These are phyloP conservation scores for Chrysophaeum taylorii DNA, from an alignment of 352 stramenopile genomes.

Conservation along the genomic window DNA sequence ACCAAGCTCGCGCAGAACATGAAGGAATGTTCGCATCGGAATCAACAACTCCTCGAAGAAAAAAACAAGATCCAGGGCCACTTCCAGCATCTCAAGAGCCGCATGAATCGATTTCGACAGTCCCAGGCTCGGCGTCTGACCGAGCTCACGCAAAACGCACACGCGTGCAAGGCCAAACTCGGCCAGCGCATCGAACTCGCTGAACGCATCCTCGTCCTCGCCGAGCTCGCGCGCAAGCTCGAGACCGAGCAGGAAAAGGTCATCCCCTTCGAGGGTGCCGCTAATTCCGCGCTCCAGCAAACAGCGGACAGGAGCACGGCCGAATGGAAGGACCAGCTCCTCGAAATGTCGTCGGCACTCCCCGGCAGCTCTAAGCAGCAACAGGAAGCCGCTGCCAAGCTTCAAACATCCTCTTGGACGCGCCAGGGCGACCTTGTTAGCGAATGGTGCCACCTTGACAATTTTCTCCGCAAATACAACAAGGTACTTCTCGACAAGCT, in stretches of 20 bases:
- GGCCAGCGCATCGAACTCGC: slow-evolving; percentile 52
- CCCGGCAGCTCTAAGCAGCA: too few relatives aligned
- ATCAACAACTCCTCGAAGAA: slow-evolving; percentile 70
- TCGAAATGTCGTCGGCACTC: too few relatives aligned
- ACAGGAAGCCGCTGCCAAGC: too few relatives aligned
- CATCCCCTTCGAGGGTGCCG: slow-evolving; percentile 55
- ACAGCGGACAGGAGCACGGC: too few relatives aligned
- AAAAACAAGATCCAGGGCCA: slow-evolving; percentile 61
- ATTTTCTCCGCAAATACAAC: slow-evolving; percentile 87
- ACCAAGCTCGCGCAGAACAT: slow-evolving; percentile 79
- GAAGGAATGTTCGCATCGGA: slow-evolving; percentile 71
- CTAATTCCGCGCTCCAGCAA: too few relatives aligned
- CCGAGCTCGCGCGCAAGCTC: slow-evolving; percentile 72
- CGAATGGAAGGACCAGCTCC: too few relatives aligned
- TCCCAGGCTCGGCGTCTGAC: slow-evolving; percentile 59
- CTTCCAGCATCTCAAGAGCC: slow-evolving; percentile 66
- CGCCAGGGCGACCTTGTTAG: slow-evolving; percentile 23
- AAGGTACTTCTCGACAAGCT: slow-evolving; percentile 80
- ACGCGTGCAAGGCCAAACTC: slow-evolving; percentile 57
- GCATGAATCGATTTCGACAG: slow-evolving; percentile 69
- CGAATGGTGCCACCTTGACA: slow-evolving; percentile 60
- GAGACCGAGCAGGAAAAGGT: slow-evolving; percentile 80
- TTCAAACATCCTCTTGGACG: slow-evolving; percentile 6
- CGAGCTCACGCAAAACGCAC: slow-evolving; percentile 62
- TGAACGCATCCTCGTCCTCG: slow-evolving; percentile 69